Base-by-base conservation (phyloP, 2,329 filamentous ascomycete genomes). In the Colletotrichum cordylinicola region DNA sequence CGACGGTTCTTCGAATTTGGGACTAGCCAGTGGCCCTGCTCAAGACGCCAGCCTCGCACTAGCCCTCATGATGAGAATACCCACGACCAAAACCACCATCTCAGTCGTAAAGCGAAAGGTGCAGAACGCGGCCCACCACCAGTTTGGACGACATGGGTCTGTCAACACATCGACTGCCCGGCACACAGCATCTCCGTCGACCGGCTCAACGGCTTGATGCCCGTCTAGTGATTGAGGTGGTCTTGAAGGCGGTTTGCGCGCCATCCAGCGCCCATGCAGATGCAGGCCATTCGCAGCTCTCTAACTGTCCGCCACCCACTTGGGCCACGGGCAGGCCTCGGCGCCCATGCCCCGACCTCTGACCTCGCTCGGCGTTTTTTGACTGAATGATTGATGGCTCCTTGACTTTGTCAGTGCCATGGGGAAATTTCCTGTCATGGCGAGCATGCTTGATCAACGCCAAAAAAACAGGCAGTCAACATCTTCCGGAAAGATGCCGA, bases 361-460 rank as follows among this genome's bases (percentile, higher is more conserved):
- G 71, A 43, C 21, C 43, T 56, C 72, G 67, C 72, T 43, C 72
- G 67, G 67, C 66, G 3, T 64, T 37, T 24, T 67, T 52, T 62
- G 24, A 58, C 33, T 62, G 69, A 64, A 29, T 67, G 73, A 58
- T 55, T 72, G 69, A 72, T 66, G 69, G 62, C 73, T 75, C 70
- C 37, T 55, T 74, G 74, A 73, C 70, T 48, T 60, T 65, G 70
- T 65, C 58, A 60, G 52, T 76, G 74, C 56, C 58, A 31, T 65
- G 64, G 64, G 58, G 60, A 43, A 21, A 61, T 73, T 58, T 52
- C 67, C 21, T 24, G 35, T 39, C 70, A 65, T 69, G 48, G 58
- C 70, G 70, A 75, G 33, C 6, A 39, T 56, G 27, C 43, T 61
- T 56, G 35, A 55, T 31, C n/a, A 43, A 27, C 62, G 39, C 69